A percentile compares a stretch with the other conserved stretches of the same genome.
Evolutionary conservation across 2,329 filamentous ascomycete genomes (phyloP).

Genomic region (Apiospora rasikravindrae): DNA sequence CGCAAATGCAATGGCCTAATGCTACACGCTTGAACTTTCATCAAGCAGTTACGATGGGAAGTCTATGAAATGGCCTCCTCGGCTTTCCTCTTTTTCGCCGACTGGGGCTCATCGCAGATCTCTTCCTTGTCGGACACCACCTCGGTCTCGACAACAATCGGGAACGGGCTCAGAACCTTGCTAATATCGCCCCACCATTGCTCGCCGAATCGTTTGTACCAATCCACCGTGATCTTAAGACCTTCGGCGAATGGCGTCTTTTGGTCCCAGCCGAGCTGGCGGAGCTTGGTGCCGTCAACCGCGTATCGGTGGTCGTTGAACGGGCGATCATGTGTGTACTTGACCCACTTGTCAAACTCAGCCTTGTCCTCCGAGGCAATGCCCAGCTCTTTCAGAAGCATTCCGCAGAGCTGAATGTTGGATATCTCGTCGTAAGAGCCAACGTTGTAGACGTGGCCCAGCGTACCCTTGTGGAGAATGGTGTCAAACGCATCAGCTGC

Average conservation of each 20-base stretch:
- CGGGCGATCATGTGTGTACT: slow-evolving; percentile 77
- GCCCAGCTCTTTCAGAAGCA: slow-evolving; percentile 67
- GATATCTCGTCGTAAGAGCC: slow-evolving; percentile 79
- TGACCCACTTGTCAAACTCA: slow-evolving; percentile 68
- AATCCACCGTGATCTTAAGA: slow-evolving; percentile 67
- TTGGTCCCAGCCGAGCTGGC: slow-evolving; percentile 71
- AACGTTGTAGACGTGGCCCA: slow-evolving; percentile 83
- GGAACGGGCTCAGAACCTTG: slow-evolving; percentile 72
- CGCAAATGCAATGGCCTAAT: slow-evolving; percentile 12
- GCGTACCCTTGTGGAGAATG: slow-evolving; percentile 76
- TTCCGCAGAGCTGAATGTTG: slow-evolving; percentile 71
- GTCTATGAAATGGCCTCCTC: not conserved
- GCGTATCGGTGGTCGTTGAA: slow-evolving; percentile 80
- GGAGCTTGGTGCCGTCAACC: slow-evolving; percentile 72
- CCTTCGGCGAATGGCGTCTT: slow-evolving; percentile 69
- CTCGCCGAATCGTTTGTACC: slow-evolving; percentile 71
- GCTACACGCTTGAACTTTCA: not conserved
- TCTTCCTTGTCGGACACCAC: slow-evolving; percentile 58
- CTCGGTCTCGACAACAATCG: slow-evolving; percentile 61
- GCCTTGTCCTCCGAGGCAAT: slow-evolving; percentile 56
- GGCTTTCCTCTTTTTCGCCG: slow-evolving; percentile 36
- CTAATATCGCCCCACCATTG: slow-evolving; percentile 76
- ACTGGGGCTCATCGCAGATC: slow-evolving; percentile 38
- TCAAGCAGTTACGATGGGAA: not conserved
- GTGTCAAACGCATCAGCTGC: slow-evolving; percentile 84